phyloP scores from a whole-genome alignment of 2,329 filamentous ascomycete genomes.

The Colletotrichum tabaci region DNA sequence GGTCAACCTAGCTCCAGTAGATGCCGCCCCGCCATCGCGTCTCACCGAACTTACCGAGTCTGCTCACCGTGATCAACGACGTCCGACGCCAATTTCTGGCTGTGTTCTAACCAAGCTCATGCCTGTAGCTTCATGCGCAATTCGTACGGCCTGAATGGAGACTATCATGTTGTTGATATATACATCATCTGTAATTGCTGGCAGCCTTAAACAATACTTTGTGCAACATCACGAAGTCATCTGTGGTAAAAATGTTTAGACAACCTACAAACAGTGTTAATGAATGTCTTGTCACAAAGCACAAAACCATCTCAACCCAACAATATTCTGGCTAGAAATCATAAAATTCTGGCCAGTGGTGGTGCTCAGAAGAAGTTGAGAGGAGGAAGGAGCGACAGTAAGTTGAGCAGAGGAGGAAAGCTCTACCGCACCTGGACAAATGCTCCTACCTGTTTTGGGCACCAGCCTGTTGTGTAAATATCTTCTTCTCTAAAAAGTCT shows the following conservation, averaged over 20 bases:
- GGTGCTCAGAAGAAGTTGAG: no score
- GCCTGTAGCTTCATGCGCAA: accelerated
- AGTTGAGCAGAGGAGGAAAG: not conserved
- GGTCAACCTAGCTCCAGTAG: constrained; percentile 2
- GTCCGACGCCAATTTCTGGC: not conserved
- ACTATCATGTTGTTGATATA: not conserved
- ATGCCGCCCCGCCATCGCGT: not conserved
- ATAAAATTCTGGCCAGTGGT: no score
- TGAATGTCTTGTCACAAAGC: no score
- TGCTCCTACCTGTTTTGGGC: not conserved
- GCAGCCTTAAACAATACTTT: no score
- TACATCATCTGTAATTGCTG: no score
- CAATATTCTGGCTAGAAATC: no score
- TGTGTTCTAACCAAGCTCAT: not conserved
- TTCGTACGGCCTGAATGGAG: accelerated
- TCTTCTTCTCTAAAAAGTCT: not conserved
- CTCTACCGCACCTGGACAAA: not conserved
- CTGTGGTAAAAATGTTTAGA: no score
- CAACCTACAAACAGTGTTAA: no score
- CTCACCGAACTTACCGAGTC: constrained; percentile 17
- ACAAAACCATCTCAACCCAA: no score
- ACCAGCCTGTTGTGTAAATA: not conserved
- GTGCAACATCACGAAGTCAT: no score
- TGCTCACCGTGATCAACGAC: no score
- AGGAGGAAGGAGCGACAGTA: not conserved